Evolutionary conservation across 2,329 filamentous ascomycete species (phyloP).

Genomic region (Aspergillus clavatus): DNA sequence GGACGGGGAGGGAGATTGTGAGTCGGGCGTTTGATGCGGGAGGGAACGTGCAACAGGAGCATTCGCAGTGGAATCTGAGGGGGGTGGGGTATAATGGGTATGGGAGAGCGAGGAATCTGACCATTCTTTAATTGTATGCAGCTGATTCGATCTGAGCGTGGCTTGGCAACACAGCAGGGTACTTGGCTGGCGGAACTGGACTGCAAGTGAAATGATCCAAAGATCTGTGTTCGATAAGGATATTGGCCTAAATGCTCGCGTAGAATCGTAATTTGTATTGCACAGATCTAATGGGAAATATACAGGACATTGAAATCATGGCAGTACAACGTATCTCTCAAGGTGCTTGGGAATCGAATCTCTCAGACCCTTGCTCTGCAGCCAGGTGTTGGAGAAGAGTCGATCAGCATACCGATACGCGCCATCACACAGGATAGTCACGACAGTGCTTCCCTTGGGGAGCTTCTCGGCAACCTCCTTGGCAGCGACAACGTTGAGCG

Average conservation of each 20-base stretch:
- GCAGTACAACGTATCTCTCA: conserved; percentile 90
- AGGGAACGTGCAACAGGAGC: conserved; percentile 48
- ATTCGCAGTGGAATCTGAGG: conserved; percentile 54
- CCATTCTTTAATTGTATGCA: conserved; percentile 28
- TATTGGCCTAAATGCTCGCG: no score
- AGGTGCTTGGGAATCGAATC: conserved; percentile 76
- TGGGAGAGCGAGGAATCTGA: conserved; percentile 50
- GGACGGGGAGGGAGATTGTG: conserved; percentile 43
- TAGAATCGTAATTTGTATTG: background rate
- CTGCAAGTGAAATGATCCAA: no score
- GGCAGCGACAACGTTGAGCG: conserved; percentile 90
- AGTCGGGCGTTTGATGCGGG: conserved; percentile 52
- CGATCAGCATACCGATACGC: conserved; percentile 96
- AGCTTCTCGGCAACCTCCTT: conserved; percentile 89
- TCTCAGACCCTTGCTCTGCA: conserved; percentile 77
- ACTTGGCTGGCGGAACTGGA: no score
- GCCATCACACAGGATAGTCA: conserved; percentile 90
- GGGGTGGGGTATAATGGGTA: conserved; percentile 59
- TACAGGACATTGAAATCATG: conserved; percentile 43
- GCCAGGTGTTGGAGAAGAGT: conserved; percentile 86
- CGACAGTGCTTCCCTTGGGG: conserved; percentile 82
- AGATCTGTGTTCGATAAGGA: no score
- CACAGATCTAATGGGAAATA: background rate
- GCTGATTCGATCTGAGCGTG: background rate
- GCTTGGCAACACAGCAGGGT: background rate